A percentile compares a stretch with the other conserved stretches of the same genome.
phyloP scores from a whole-genome alignment of 805 yeast genomes.

The Blastobotrys terrestris region DNA sequence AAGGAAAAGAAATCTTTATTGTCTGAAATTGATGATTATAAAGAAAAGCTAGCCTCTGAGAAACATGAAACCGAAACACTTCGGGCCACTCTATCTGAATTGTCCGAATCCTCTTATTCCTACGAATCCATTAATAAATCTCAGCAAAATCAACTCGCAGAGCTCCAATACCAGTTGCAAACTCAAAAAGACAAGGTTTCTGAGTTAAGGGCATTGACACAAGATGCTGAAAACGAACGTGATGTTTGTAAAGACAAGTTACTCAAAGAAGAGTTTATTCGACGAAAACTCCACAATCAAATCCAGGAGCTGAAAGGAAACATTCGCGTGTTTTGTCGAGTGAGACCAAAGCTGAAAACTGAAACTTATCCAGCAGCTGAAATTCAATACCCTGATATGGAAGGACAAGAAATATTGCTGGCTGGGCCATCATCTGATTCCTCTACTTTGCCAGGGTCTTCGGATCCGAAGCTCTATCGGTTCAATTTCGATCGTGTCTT shows the following conservation, averaged over 20 bases:
- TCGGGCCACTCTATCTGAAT: slow-evolving; percentile 27
- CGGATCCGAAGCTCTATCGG: slow-evolving; percentile 24
- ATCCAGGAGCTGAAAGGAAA: slow-evolving; percentile 88
- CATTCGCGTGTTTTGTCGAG: slow-evolving; percentile 82
- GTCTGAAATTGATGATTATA: slow-evolving; percentile 18
- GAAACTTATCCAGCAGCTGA: slow-evolving; percentile 25
- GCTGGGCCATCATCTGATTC: slow-evolving; percentile 19
- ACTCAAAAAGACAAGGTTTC: slow-evolving; percentile 16
- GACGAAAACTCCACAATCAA: slow-evolving; percentile 63
- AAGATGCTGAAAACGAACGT: slow-evolving; percentile 29
- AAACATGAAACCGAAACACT: slow-evolving; percentile 24
- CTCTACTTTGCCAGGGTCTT: not conserved
- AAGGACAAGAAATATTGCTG: slow-evolving; percentile 22
- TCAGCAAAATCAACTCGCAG: slow-evolving; percentile 16
- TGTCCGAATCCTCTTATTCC: slow-evolving; percentile 22
- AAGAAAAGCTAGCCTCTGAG: slow-evolving; percentile 23
- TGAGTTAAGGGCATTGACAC: slow-evolving; percentile 17
- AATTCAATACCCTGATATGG: slow-evolving; percentile 29
- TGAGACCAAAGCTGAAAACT: slow-evolving; percentile 50
- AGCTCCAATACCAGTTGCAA: slow-evolving; percentile 17
- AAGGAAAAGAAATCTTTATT: slow-evolving; percentile 10
- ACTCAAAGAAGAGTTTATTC: slow-evolving; percentile 44
- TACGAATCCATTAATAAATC: slow-evolving; percentile 18
- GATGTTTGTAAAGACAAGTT: slow-evolving; percentile 34
- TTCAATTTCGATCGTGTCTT: slow-evolving; percentile 81